phyloP scores from a whole-genome alignment of 2,329 filamentous ascomycete species.

The Juglanconis sp. region DNA sequence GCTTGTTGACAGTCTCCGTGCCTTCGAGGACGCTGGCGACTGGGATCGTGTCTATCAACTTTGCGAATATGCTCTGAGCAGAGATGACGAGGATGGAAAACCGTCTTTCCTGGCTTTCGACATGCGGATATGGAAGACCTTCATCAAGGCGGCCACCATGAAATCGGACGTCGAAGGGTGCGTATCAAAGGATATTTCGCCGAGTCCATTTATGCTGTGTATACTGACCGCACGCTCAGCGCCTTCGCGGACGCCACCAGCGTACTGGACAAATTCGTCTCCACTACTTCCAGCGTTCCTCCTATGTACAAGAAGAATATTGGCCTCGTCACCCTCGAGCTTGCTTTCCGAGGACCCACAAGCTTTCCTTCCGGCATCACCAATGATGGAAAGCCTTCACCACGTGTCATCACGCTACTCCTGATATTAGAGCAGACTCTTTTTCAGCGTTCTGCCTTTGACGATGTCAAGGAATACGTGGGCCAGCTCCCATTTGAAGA shows the following conservation, averaged over 20 bases:
- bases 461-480: conserved; percentile 44
- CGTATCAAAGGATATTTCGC: neutral
- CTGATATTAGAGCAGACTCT: conserved; percentile 32
- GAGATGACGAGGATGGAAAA: conserved; percentile 33
- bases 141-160: conserved; percentile 30
- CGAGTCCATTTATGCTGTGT: neutral
- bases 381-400: conserved; percentile 17
- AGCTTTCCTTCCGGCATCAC: conserved; percentile 16
- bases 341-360: conserved; percentile 26
- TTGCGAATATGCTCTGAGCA: conserved; percentile 41
- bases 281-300: conserved; percentile 24
- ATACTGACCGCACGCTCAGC: conserved; percentile 13
- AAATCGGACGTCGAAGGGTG: conserved; percentile 26
- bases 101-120: conserved; percentile 45
- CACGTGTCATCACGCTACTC: conserved; percentile 30
- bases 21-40: conserved; percentile 35
- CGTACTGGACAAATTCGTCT: conserved; percentile 25
- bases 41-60: conserved; percentile 43
- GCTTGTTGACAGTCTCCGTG: conserved; percentile 38
- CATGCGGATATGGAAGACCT: conserved; percentile 32
- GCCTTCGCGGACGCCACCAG: conserved; percentile 28
- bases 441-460: conserved; percentile 35
- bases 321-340: conserved; percentile 30
- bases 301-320: conserved; percentile 35
- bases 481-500: conserved; percentile 40